Evolutionary conservation across 768 basidiomycete species (phyloP), one percentile per base, ranked within the genome.

Genomic region (Strobilomyces dryophilus): DNA sequence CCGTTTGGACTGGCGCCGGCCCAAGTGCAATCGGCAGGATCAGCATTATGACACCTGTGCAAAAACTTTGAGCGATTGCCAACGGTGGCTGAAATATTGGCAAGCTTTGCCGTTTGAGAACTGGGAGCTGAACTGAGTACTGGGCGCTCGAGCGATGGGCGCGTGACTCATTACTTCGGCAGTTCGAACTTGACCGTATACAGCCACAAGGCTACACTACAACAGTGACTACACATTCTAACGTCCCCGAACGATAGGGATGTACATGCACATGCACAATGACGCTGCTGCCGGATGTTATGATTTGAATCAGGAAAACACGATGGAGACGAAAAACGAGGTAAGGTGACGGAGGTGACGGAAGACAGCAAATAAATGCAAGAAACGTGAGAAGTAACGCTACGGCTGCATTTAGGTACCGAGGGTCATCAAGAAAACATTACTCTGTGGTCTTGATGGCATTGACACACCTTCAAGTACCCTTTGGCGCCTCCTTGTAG

Each of bases 401-500:
- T 32, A 11, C 26, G 11, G 36, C 45, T 29, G 18, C 36, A 45
- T 56, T 48, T 39, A 40, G 11, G 17, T 39, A 9, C 9, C 29
- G 15, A 29, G 24, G 1, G 5, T 35, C 6, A 39, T 50, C 24
- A 52, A 45, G 40, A 41, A 21, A 14, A 14, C 24, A 36, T 15
- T 2, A 4, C 29, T 12, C 10, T 36, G 20, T 39, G 2, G 15
- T 45, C 17, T 29, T 12, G 6, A 44, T 50, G 18, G 14, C 5
- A 45, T 48, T 21, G 20, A 49, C 64, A 34, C 29, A 60, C 59
- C 51, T 61, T 67, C 46, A 64, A 49, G 51, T 15, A 51, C 78
- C 79, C 75, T 87, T 86, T 59, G 92, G 91, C 51, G 89, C 88
- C 72, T 95, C 93, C 82, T 98, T 95, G 73, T 49, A 83, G 61